These are phyloP conservation scores for Ilex asprella DNA, from an alignment of 257 asterid genomes.

Conservation along the genomic window DNA sequence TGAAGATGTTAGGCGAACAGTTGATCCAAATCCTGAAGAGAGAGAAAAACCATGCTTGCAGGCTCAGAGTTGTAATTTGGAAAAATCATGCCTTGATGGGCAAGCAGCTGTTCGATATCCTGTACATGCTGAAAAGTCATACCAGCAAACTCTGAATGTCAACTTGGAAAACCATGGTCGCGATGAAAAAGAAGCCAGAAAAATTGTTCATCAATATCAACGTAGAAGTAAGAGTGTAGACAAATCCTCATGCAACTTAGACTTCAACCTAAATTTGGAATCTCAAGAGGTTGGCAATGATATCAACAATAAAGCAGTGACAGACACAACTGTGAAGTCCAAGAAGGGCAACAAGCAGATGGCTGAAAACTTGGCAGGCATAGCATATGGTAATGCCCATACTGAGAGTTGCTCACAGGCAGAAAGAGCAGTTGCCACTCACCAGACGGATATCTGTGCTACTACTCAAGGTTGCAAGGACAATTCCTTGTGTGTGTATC, in stretches of 20 bases:
- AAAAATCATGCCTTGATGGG: too few relatives aligned
- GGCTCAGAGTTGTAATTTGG: too few relatives aligned
- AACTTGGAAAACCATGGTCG: too few relatives aligned
- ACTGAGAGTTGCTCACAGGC: not conserved
- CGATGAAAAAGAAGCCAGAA: too few relatives aligned
- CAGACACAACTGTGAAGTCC: too few relatives aligned
- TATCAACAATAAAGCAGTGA: too few relatives aligned
- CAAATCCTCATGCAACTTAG: not conserved
- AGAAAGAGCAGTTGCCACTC: not conserved
- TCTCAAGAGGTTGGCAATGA: conserved; percentile 5
- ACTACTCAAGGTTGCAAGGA: not conserved
- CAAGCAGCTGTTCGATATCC: too few relatives aligned
- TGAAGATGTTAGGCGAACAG: not conserved
- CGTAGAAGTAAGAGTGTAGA: not conserved
- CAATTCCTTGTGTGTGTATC: conserved; percentile 14
- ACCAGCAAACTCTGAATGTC: too few relatives aligned
- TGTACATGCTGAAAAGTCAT: too few relatives aligned
- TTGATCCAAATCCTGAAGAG: too few relatives aligned
- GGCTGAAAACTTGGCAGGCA: not conserved
- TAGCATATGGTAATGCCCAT: not conserved
- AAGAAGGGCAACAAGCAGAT: not conserved
- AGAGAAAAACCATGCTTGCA: too few relatives aligned
- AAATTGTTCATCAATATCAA: too few relatives aligned
- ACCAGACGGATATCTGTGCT: not conserved
- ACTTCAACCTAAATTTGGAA: not conserved